These are phyloP conservation scores for Rhododendron griersonianum DNA, from an alignment of 148 eudicot genomes.

Conservation along the genomic window DNA sequence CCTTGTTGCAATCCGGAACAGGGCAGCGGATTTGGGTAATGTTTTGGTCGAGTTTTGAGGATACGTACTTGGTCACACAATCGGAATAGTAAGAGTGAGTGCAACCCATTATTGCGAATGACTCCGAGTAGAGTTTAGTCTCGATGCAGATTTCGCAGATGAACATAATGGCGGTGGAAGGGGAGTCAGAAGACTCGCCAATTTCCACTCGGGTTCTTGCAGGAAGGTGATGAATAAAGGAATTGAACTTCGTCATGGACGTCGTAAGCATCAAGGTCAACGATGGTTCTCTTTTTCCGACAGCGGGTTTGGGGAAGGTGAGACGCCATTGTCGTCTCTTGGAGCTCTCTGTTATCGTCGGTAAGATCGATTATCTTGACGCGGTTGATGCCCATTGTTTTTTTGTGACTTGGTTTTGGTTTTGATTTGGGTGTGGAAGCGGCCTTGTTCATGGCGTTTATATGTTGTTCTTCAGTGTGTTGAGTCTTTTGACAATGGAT, in stretches of 20 bases:
- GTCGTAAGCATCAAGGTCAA: constrained; percentile 1
- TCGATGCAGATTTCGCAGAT: constrained; percentile 57
- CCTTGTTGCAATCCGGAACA: no score
- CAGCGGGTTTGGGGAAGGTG: not conserved
- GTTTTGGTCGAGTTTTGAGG: constrained; percentile 37
- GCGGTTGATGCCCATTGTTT: no score
- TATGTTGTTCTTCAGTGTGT: no score
- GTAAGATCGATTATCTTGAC: no score
- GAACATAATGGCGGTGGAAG: constrained; percentile 12
- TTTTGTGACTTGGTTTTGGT: no score
- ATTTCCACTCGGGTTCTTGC: constrained; percentile 6
- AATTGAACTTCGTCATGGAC: constrained; percentile 8
- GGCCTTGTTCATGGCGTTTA: no score
- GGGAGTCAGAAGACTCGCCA: constrained; percentile 37
- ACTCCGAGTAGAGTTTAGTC: constrained; percentile 21
- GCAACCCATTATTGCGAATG: constrained; percentile 42
- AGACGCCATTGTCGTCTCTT: not conserved
- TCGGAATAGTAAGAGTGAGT: constrained; percentile 35
- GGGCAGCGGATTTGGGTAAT: constrained; percentile 5
- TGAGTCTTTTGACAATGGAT: no score
- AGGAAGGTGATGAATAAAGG: not conserved
- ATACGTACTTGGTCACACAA: constrained; percentile 36
- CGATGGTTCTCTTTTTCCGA: not conserved
- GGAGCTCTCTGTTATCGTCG: not conserved
- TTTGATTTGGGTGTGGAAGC: no score